Evolutionary conservation across 306 rosid species (phyloP), one percentile per base, ranked within the genome.

Genomic region (Quercus alba): DNA sequence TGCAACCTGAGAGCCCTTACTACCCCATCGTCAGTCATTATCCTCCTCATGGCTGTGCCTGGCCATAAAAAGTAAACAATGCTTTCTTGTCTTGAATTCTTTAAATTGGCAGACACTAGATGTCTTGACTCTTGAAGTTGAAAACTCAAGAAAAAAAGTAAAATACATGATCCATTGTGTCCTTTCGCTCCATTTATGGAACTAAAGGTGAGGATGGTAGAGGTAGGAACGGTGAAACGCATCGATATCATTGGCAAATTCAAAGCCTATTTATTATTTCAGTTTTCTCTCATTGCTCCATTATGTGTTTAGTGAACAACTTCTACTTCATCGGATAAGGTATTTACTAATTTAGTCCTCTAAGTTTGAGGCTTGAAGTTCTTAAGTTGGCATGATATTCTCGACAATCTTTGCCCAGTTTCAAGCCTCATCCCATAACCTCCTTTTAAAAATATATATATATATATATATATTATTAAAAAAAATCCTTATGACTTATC

Each of bases 271-370:
- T 20, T 19, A n/a, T 35, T 26, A 15, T 31, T 33, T 6, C 25
- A 67, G 19, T 5, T 67, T 67, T 20, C 11, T 67, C 25, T 31
- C 51, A 33, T 67, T 31, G 13, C 72, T 9, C 15, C 72, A 18
- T 67, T 31, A 3, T 63, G 41, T 28, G 70, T 35, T 15, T 33
- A 19, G 51, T 19, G 72, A 67, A 31, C n/a, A 31, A 68, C 51
- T 35, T 64, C 44, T 31, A 64, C 11, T 64, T 51, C 72, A 68
- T 59, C 38, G 44, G 44, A 80, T 56, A 44, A 75, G 51, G 59
- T 72, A 63, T 9, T 76, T 80, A 71, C 76, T 31, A 51, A 31
- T n/a, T 35, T 67, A 59, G 56, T 71, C 72, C 58, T 23, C 57
- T 62, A 19, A 56, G 46, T 72, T 44, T 64, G 31, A 78, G 56